Percentiles rank a stretch among this genome's conserved stretches.
These are phyloP conservation scores for Yamadazyma sp. DNA, from an alignment of 805 yeast genomes.

Conservation along the genomic window DNA sequence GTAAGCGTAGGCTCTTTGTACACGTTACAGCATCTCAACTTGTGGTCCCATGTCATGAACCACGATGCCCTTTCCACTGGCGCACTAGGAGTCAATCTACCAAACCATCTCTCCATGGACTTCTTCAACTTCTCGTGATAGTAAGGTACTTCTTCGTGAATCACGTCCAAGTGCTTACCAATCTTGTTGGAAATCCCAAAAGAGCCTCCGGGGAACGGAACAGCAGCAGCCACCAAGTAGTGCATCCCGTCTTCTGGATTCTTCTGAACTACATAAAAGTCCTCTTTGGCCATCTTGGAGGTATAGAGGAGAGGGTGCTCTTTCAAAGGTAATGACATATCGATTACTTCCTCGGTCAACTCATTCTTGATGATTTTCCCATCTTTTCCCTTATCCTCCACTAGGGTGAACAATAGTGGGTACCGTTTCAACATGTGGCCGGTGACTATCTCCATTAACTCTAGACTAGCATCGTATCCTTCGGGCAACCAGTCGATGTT, in stretches of 20 bases:
- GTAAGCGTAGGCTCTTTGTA: slow-evolving; percentile 50
- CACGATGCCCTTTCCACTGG: slow-evolving; percentile 76
- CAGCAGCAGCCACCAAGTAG: slow-evolving; percentile 70
- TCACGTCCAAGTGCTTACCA: slow-evolving; percentile 61
- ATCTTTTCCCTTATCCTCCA: slow-evolving; percentile 35
- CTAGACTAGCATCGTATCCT: slow-evolving; percentile 58
- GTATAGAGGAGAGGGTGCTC: slow-evolving; percentile 64
- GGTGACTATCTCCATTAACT: slow-evolving; percentile 61
- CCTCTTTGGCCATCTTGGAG: slow-evolving; percentile 73
- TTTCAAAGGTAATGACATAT: slow-evolving; percentile 57
- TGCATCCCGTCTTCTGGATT: slow-evolving; percentile 55
- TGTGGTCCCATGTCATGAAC: slow-evolving; percentile 75
- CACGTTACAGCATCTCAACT: slow-evolving; percentile 54
- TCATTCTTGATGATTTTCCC: slow-evolving; percentile 53
- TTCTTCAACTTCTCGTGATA: slow-evolving; percentile 62
- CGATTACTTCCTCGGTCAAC: slow-evolving; percentile 60
- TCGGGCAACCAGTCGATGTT: slow-evolving; percentile 69
- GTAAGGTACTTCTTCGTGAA: slow-evolving; percentile 70
- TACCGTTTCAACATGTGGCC: slow-evolving; percentile 61
- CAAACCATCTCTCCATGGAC: slow-evolving; percentile 76
- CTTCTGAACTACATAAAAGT: slow-evolving; percentile 63
- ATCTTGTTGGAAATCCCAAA: slow-evolving; percentile 61
- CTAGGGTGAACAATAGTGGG: slow-evolving; percentile 58
- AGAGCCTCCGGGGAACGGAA: slow-evolving; percentile 78
- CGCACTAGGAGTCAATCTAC: slow-evolving; percentile 55